Evolutionary conservation across 768 basidiomycete genomes (phyloP).

Genomic region (Boletus vermiculosoides): DNA sequence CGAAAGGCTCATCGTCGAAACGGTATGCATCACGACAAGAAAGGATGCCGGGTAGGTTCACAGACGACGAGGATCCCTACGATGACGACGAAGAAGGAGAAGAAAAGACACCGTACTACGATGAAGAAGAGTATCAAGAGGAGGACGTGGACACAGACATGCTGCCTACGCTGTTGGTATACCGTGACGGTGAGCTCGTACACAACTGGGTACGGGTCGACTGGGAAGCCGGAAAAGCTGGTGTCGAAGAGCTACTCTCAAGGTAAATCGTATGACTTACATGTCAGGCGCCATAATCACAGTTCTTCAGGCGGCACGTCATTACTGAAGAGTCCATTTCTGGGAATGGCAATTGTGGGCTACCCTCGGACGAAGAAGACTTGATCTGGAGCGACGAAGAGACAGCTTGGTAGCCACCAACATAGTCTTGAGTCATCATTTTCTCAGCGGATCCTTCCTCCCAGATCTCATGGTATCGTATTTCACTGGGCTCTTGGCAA

Average conservation of each 20-base stretch:
- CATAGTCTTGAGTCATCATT: not conserved
- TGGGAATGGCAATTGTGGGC: slow-evolving; percentile 44
- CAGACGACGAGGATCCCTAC: slow-evolving; percentile 44
- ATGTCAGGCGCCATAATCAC: not conserved
- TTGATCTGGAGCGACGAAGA: slow-evolving; percentile 54
- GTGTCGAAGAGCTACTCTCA: slow-evolving; percentile 64
- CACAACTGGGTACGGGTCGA: slow-evolving; percentile 87
- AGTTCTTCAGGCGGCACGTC: slow-evolving; percentile 25
- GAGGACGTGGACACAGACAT: slow-evolving; percentile 74
- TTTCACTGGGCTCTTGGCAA: not conserved
- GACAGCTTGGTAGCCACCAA: slow-evolving; percentile 16
- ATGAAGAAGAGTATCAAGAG: slow-evolving; percentile 50
- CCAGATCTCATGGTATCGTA: too few relatives aligned
- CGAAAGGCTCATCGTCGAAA: slow-evolving; percentile 28
- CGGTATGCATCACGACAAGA: slow-evolving; percentile 7
- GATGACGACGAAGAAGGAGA: slow-evolving; percentile 35
- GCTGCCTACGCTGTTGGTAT: slow-evolving; percentile 76
- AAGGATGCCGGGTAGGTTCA: slow-evolving; percentile 32
- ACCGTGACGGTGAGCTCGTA: slow-evolving; percentile 79
- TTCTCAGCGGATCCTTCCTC: not conserved
- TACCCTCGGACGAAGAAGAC: slow-evolving; percentile 52
- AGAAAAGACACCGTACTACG: slow-evolving; percentile 31
- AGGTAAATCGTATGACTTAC: slow-evolving; percentile 38
- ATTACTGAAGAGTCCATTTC: slow-evolving; percentile 12
- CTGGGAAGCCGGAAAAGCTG: slow-evolving; percentile 74